Base-by-base conservation (phyloP, 352 stramenopile species). In the Halophytophthora polymorphica region DNA sequence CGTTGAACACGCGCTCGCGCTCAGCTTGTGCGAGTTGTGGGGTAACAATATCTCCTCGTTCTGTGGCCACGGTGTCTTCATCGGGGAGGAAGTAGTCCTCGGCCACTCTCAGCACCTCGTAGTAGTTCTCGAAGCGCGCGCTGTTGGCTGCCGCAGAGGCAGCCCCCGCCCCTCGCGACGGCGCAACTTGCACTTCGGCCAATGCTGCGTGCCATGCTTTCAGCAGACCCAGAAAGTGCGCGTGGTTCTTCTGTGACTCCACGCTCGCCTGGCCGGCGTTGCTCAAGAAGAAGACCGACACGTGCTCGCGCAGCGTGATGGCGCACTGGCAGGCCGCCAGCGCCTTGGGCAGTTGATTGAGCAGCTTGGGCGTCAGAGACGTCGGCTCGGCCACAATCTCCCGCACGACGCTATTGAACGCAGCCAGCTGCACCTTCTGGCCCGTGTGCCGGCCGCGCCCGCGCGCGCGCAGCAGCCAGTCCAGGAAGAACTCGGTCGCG, bases 81-180 rank as follows among this genome's bases (percentile, higher is more conserved):
- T 51, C 28, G 4, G 45, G 38, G 4, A 31, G 25, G 35, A 56
- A 64, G 33, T 52, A 65, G 19, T 58, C 61, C 11, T 56, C 50
- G 6, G 57, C 56, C 12, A 69, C 31, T 34, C 45, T 18, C 15
- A 69, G 33, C 22, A 69, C 50, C 10, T 61, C 55, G 31, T 69
- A 69, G 23, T 65, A 65, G 19, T 56, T 69, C 22, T 50, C 36
- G 23, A 61, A 66, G 11, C 42, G 31, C 7, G 12, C 7, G 10
- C 43, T 64, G 25, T 8, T 31, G 25, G 8, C 25, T 8, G 25
- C 25, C 25, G 25, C 25, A 31, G 25, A 31, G 25, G 8, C 25
- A 8, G 8, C 25, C 4, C 25, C 25, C 25, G 25, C 8, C 25
- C 8, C 25, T 31, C 25, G 25, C 4, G 25, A 31, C 25, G 25